Evolutionary conservation across 192 early-diverging fungal genomes (phyloP).

Genomic region (Mortierella claussenii): DNA sequence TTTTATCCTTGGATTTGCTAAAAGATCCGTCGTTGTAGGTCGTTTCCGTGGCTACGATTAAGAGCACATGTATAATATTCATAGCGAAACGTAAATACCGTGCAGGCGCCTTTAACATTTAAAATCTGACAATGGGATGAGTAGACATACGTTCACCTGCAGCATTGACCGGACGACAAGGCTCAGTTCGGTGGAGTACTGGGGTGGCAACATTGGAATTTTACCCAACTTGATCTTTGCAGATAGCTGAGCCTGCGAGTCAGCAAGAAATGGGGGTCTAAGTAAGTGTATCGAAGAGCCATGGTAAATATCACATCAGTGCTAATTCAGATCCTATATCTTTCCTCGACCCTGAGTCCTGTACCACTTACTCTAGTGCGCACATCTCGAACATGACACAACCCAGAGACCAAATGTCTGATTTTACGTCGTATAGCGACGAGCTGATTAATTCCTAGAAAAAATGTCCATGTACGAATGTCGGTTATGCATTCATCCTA

Average conservation of each 20-base stretch:
- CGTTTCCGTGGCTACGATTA: slow-evolving; percentile 48
- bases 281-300: no score
- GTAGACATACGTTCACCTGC: slow-evolving; percentile 60
- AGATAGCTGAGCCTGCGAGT: slow-evolving; percentile 65
- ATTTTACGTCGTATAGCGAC: slow-evolving; percentile 73
- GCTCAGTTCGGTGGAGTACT: slow-evolving; percentile 55
- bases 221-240: slow-evolving; percentile 69
- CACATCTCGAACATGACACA: slow-evolving; percentile 82
- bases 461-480: no score
- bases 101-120: neutral
- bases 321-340: no score
- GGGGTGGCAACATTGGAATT: slow-evolving; percentile 61
- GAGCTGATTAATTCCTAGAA: slow-evolving; percentile 73
- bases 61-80: neutral
- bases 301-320: no score
- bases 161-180: slow-evolving; percentile 66
- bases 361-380: slow-evolving; percentile 68
- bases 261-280: slow-evolving; percentile 79
- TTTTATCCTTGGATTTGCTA: slow-evolving; percentile 44
- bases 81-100: neutral
- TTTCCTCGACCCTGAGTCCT: no score
- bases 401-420: slow-evolving; percentile 81
- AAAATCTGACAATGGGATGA: neutral
- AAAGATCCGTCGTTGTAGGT: slow-evolving; percentile 55
- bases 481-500: no score